phyloP scores from a whole-genome alignment of 1,284 basidiomycete species.

The Rhodotorula sp. region DNA sequence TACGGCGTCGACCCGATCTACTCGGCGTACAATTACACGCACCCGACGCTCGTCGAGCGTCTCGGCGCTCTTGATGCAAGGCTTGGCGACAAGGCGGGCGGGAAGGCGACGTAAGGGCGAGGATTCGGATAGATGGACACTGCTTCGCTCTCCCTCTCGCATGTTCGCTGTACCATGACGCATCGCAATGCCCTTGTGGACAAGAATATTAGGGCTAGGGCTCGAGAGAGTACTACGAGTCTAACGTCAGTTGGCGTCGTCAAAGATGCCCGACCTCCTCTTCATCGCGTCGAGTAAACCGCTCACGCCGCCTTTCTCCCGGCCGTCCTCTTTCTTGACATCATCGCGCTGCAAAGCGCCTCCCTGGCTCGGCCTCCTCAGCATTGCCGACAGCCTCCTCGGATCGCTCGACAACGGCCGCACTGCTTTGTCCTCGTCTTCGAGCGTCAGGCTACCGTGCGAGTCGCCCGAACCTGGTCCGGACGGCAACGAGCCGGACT shows the following conservation, averaged over 20 bases:
- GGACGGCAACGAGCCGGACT: background rate
- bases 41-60: slow-evolving; percentile 84
- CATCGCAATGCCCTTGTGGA: too few species aligned
- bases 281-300: too few species aligned
- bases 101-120: slow-evolving; percentile 15
- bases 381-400: slow-evolving; percentile 17
- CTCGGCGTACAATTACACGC: slow-evolving; percentile 88
- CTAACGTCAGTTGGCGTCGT: too few species aligned
- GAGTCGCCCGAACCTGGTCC: background rate
- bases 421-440: background rate
- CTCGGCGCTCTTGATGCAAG: slow-evolving; percentile 68
- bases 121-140: background rate
- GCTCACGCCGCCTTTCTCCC: too few species aligned
- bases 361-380: slow-evolving; percentile 19
- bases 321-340: too few species aligned
- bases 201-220: too few species aligned
- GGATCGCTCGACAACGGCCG: slow-evolving; percentile 24
- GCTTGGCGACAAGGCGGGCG: background rate
- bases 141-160: background rate
- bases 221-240: too few species aligned
- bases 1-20: slow-evolving; percentile 58
- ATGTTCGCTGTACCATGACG: too few species aligned
- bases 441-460: background rate
- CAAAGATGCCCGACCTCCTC: too few species aligned
- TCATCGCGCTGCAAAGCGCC: background rate